Base-by-base conservation (phyloP, 2,329 filamentous ascomycete species). In the Microthyrium microscopicum region DNA sequence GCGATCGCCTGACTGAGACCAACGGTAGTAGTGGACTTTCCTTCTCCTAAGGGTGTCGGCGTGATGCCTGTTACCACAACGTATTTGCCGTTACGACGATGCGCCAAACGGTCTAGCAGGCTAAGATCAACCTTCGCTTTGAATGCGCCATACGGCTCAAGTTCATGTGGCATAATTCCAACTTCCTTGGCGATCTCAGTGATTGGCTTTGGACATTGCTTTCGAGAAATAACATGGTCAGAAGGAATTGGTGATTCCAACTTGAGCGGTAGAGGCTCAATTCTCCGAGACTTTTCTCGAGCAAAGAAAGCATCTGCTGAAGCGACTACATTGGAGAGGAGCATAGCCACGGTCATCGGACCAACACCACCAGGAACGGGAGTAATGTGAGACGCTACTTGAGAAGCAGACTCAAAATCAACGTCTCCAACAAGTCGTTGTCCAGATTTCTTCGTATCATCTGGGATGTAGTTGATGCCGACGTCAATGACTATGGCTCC, bases 281-380 rank as follows among this genome's bases (percentile, higher is more conserved):
- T 80, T 44, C 71, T 74, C 38, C 89, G 72, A 41, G 76, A 65
- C 59, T 82, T 91, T 54, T 91, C 78, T 40, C 71, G 70, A 42
- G 89, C 81, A 42, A 89, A 89, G 50, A 82, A 85, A 37, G 70
- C 62, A 31, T 75, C 77, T 22, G 89, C 78, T 21, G 87, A 77
- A 45, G 87, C 78, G 35, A 95, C 78, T 6, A 95, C 85, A 50
- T 98, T 98, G 56, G 92, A 81, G 46, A 98, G 63, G 30, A 98
- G 66, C 89, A 98, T 98, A 39, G 89, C 89, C 41, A 98, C 85
- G 3, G 89, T 98, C 89, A 98, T 98, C 32, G 89, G 89, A 0
- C 89, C 89, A 38, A 98, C 89, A 55, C 89, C 89, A 37, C 89
- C 89, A 2, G 89, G 89, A 2, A 98, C 89, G 1, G 89, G 89